phyloP scores from a whole-genome alignment of 148 eudicot genomes.

The Nyssa sinensis region DNA sequence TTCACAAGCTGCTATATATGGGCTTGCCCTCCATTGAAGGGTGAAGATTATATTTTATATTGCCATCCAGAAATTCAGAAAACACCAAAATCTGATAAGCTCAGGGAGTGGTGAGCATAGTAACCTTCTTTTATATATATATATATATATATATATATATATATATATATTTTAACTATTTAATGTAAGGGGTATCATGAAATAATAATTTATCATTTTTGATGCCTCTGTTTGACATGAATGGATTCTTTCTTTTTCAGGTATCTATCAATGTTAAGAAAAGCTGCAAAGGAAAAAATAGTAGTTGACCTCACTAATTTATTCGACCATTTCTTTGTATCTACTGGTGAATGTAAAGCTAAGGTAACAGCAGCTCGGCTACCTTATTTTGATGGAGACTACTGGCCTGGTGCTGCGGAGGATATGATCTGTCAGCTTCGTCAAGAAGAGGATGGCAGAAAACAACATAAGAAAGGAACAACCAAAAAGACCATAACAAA shows the following conservation, averaged over 20 bases:
- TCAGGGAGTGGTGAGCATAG: slow-evolving; percentile 84
- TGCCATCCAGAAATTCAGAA: slow-evolving; percentile 99
- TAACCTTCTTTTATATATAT: too few species aligned
- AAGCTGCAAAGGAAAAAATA: slow-evolving; percentile 78
- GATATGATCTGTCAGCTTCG: slow-evolving; percentile 76
- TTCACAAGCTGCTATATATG: slow-evolving; percentile 97
- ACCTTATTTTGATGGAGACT: slow-evolving; percentile 98
- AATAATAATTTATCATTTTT: not conserved
- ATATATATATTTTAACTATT: slow-evolving; percentile 7
- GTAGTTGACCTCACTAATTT: slow-evolving; percentile 88
- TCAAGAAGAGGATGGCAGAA: slow-evolving; percentile 87
- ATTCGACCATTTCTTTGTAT: slow-evolving; percentile 78
- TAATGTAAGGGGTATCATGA: not conserved
- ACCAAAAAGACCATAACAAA: slow-evolving; percentile 71
- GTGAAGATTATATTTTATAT: slow-evolving; percentile 97
- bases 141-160: too few species aligned
- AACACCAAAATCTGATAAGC: slow-evolving; percentile 98
- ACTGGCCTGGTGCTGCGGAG: slow-evolving; percentile 99
- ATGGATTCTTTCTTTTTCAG: slow-evolving; percentile 33
- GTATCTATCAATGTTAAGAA: slow-evolving; percentile 88
- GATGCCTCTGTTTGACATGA: not conserved
- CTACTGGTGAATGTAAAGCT: slow-evolving; percentile 84
- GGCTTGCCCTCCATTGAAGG: slow-evolving; percentile 99
- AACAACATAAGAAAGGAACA: slow-evolving; percentile 70
- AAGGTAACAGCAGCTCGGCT: slow-evolving; percentile 94